Base-by-base conservation (phyloP, 306 rosid species). In the Prinsepia uniflora region DNA sequence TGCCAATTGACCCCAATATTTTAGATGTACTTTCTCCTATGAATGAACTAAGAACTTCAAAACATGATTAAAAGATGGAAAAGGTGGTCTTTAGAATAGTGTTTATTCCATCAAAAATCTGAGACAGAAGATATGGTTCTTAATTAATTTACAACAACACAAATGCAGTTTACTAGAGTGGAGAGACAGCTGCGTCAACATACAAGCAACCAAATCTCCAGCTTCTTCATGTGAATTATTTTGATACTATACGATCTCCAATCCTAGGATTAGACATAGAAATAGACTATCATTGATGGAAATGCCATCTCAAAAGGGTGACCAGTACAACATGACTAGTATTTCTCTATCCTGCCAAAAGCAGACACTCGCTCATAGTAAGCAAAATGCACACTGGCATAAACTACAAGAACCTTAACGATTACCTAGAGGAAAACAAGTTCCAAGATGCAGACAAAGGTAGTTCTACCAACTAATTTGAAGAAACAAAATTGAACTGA, bases 401-500 rank as follows among this genome's bases (percentile, higher is more conserved):
- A 50, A 73, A 60, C 52, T 20, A 41, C 42, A 41, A 42, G 20
- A 40, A 60, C 80, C 79, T 76, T 49, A 66, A 75, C 68, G 75
- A 63, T 40, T 50, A 80, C 49, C 18, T 73, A 67, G 79, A 49
- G 65, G 61, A 44, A 52, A 53, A 60, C 56, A 75, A 72, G 8
- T 19, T 12, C 47, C 24, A 15, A 45, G 9, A 10, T 41, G 53
- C 54, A 44, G 17, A 43, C 3, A 18, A 44, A 61, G 45, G 20
- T 7, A 44, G 36, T 56, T 12, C 10, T 12, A 19, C 60, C 56
- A 70, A 74, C 20, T 55, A 52, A 63, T 57, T 46, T 65, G 72
- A 62, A 63, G 50, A 45, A n/a, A 67, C 67, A 49, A 81, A 65
- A 67, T 70, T 70, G 22, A 77, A 82, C 86, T 59, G 63, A 95